These are phyloP conservation scores for Albifimbria verrucaria DNA, from an alignment of 2,329 filamentous ascomycete species.

Conservation along the genomic window DNA sequence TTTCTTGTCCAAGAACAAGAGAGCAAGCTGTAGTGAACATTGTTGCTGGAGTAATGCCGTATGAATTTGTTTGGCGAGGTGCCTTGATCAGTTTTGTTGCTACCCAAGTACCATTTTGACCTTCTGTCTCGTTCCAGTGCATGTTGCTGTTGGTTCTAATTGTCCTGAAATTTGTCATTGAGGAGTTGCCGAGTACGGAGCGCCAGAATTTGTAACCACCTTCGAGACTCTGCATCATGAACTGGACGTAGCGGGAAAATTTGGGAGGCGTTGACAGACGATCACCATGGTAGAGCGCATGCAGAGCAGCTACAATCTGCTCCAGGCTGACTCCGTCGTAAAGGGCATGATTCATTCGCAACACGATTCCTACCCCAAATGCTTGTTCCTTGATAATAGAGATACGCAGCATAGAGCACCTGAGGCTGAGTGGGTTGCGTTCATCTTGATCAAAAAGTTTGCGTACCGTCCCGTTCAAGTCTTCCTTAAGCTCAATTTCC, in stretches of 20 bases:
- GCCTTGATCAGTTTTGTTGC: background rate
- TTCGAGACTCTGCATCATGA: slow-evolving; percentile 4
- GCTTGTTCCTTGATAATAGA: slow-evolving; percentile 5
- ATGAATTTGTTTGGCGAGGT: background rate
- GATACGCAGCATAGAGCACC: slow-evolving; percentile 5
- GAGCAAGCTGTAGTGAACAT: slow-evolving; percentile 11
- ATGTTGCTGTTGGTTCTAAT: background rate
- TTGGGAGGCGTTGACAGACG: slow-evolving; percentile 2
- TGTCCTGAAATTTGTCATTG: slow-evolving; percentile 4
- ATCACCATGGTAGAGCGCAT: slow-evolving; percentile 5
- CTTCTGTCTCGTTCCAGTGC: background rate
- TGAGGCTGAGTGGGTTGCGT: slow-evolving; percentile 2
- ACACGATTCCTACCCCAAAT: slow-evolving; percentile 3
- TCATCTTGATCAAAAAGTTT: background rate
- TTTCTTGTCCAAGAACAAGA: slow-evolving; percentile 1
- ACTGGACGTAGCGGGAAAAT: slow-evolving; percentile 8
- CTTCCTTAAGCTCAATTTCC: slow-evolving; percentile 3
- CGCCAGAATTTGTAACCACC: slow-evolving; percentile 9
- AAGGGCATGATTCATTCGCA: slow-evolving; percentile 14
- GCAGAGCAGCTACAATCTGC: slow-evolving; percentile 7
- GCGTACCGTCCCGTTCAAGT: background rate
- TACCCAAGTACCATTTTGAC: background rate
- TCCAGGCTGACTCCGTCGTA: slow-evolving; percentile 13
- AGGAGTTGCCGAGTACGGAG: slow-evolving; percentile 3
- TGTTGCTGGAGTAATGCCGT: slow-evolving; percentile 9